Conservation (phyloP, 1,284 basidiomycete species). For the Wallemia ichthyophaga region DNA sequence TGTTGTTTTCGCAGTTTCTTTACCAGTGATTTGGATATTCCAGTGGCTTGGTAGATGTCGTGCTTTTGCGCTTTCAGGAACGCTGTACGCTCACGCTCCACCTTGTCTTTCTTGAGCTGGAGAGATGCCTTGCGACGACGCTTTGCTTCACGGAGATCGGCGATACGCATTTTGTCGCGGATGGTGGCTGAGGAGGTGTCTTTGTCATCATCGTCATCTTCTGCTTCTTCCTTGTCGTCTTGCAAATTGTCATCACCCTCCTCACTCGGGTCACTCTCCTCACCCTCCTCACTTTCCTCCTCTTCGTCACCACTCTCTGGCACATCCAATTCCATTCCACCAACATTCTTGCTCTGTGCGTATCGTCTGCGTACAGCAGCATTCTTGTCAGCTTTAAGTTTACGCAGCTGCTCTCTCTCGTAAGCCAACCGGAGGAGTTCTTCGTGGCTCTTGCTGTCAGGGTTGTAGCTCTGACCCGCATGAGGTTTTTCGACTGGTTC, state of each 20-base stretch:
- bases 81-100: conserved; percentile 7
- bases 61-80: conserved; percentile 20
- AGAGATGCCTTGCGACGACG: not conserved
- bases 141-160: not conserved
- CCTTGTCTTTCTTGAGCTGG: not conserved
- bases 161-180: not conserved
- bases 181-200: not conserved
- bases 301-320: conserved; percentile 11
- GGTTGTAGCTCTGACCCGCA: conserved; percentile 80
- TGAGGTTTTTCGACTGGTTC: conserved; percentile 46
- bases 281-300: conserved; percentile 13
- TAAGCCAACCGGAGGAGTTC: conserved; percentile 40
- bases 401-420: conserved; percentile 30
- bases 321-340: conserved; percentile 26
- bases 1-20: conserved; percentile 19
- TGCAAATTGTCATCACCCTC: conserved; percentile 26
- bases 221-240: conserved; percentile 11
- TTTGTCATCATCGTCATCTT: not conserved
- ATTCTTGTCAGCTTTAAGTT: conserved; percentile 26
- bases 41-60: conserved; percentile 27
- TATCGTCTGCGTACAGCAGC: conserved; percentile 16
- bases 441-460: conserved; percentile 41
- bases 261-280: conserved; percentile 11
- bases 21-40: conserved; percentile 24
- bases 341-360: conserved; percentile 16